Base-by-base conservation (phyloP, 176 grass and related monocot genomes). In the Elaeis guineensis region DNA sequence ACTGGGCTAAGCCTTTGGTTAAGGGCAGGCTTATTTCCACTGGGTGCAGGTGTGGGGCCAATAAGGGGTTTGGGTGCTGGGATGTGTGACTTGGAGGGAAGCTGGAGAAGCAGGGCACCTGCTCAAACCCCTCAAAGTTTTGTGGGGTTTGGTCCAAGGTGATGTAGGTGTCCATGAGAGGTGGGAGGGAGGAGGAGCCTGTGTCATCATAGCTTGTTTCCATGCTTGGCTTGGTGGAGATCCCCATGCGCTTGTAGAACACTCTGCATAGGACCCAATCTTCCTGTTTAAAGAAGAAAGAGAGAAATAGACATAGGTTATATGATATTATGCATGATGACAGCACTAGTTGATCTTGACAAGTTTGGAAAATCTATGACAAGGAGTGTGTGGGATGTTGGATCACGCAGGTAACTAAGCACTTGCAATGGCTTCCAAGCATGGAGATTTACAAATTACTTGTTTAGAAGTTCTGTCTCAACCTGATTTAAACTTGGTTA, bases 101-200 rank as follows among this genome's bases (percentile, higher is more conserved):
- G 82, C 77, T 99, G 94, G 94, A 99, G 94, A 99, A 99, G 94
- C 94, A 99, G 94, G 94, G 94, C 94, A 99, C 94, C 78, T 99
- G 94, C 94, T 86, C 79, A 78, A 93, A 80, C 72, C 79, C 63
- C 56, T 66, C 62, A 32, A 57, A 39, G 57, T 20, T 69, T 59
- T 81, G 74, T 25, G 84, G 87, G 78, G 72, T 78, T 73, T 91
- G 81, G 44, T 72, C 78, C 44, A 84, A 69, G 63, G 88, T 78
- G 50, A 75, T 84, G 72, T 76, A 57, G 32, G 57, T 68, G 28
- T 99, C 94, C 72, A 76, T 83, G 50, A 89, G 87, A 15, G 79
- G 52, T 35, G 93, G 88, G 57, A 98, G 72, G 55, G 77, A 86
- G 0, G 74, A 56, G 54, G 59, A 70, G 50, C 65, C 64, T 29